Conservation (phyloP, 2,329 filamentous ascomycete genomes). For the Didymella exigua region DNA sequence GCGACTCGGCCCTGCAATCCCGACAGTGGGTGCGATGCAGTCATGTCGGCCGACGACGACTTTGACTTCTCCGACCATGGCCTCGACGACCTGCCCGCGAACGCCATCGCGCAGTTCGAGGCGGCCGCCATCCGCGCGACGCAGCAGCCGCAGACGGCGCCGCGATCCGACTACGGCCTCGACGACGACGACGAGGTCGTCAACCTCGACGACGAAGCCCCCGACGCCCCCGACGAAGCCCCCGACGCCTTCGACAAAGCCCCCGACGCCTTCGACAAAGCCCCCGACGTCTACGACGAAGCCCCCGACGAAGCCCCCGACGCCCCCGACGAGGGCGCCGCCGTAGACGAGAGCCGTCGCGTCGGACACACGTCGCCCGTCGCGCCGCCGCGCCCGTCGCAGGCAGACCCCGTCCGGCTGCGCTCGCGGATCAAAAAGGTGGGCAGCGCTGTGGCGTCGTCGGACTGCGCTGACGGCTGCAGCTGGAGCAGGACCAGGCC, state of each 20-base stretch:
- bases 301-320: not conserved
- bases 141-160: conserved; percentile 30
- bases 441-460: conserved; percentile 10
- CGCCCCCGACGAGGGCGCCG: conserved; percentile 3
- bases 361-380: not conserved
- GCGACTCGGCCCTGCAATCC: conserved; percentile 1
- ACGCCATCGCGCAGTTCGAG: conserved; percentile 54
- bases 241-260: not conserved
- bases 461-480: conserved; percentile 24
- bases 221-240: not conserved
- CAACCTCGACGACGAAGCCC: conserved; percentile 50
- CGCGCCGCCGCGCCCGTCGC: conserved; percentile 26
- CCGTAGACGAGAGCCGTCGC: conserved; percentile 5
- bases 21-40: conserved; percentile 4
- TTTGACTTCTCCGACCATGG: conserved; percentile 54
- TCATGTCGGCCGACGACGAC: conserved; percentile 48
- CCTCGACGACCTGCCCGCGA: conserved; percentile 53
- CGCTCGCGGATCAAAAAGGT: conserved; percentile 52
- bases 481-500: conserved; percentile 53
- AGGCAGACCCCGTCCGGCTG: conserved; percentile 40
- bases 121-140: conserved; percentile 52
- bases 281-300: too few species aligned
- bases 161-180: conserved; percentile 50
- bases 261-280: too few species aligned
- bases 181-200: conserved; percentile 53